Evolutionary conservation across 225 moss, liverwort and hornwort species (phyloP).

Genomic region (Pleurozium schreberi): DNA sequence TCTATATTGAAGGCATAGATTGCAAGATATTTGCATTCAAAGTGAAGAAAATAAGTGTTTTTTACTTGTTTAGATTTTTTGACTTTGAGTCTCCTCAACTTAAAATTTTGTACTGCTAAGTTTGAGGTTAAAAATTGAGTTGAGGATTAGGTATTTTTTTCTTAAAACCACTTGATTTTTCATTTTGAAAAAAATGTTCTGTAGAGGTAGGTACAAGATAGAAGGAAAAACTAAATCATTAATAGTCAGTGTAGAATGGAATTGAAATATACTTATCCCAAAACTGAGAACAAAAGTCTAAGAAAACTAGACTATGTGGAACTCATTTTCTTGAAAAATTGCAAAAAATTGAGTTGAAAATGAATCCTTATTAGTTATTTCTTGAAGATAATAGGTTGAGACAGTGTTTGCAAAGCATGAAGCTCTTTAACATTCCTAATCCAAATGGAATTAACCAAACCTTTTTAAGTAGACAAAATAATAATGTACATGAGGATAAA

Average conservation of each 20-base stretch:
- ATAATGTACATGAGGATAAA: no score
- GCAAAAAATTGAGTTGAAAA: neutral
- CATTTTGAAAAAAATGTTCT: no score
- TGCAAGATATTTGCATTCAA: neutral
- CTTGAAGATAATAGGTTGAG: neutral
- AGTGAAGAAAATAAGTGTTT: neutral
- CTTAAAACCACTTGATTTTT: neutral
- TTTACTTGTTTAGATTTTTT: neutral
- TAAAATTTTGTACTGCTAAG: accelerated
- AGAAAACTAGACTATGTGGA: neutral
- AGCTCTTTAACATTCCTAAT: neutral
- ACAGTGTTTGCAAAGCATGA: no score
- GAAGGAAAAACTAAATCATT: neutral
- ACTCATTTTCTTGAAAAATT: neutral
- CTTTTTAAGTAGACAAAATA: neutral
- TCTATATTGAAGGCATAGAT: neutral
- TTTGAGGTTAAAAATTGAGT: neutral
- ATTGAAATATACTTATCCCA: neutral
- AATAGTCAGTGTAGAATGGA: neutral
- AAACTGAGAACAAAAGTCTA: neutral
- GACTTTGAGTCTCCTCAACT: neutral
- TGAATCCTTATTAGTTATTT: neutral
- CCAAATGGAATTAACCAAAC: neutral
- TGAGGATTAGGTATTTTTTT: neutral
- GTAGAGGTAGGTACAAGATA: neutral